Conservation (phyloP, 495 filamentous ascomycete genomes). For the Hyaloscypha hepaticicola region DNA sequence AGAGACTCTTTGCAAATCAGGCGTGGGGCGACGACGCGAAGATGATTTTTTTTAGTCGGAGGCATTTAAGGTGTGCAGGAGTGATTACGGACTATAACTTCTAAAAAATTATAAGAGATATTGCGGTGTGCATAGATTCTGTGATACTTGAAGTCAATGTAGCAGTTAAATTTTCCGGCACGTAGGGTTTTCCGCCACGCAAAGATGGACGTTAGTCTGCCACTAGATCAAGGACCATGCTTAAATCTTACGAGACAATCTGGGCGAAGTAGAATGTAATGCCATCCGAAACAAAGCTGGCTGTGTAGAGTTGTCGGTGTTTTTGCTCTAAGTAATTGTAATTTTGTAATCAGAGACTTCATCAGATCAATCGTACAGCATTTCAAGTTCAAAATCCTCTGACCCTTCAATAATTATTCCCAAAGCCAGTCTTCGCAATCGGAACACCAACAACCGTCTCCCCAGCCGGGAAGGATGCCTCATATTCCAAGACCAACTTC, state of each 20-base stretch:
- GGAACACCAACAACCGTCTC: slow-evolving; percentile 40
- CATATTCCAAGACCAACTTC: slow-evolving; percentile 62
- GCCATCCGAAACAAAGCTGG: background rate
- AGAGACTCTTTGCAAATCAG: no score
- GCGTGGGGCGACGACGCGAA: slow-evolving; percentile 1
- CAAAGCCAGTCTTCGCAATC: background rate
- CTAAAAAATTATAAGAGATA: slow-evolving; percentile 3
- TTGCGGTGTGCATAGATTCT: slow-evolving; percentile 22
- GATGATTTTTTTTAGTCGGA: background rate
- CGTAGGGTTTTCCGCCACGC: slow-evolving; percentile 27
- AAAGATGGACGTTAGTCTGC: slow-evolving; percentile 12
- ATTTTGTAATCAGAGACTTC: no score
- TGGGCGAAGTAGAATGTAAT: background rate
- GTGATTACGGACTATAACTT: background rate
- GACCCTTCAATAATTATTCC: background rate
- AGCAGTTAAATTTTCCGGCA: slow-evolving; percentile 15
- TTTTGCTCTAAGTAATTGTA: no score
- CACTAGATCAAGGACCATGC: background rate
- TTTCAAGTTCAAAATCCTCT: background rate
- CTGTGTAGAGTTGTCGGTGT: slow-evolving; percentile 23
- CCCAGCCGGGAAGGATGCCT: slow-evolving; percentile 53
- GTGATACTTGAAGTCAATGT: slow-evolving; percentile 25
- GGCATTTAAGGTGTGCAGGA: background rate
- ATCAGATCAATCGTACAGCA: background rate
- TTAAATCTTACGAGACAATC: background rate